Conservation (phyloP, 805 yeast genomes). For the Kregervanrija pseudodelftensis region DNA sequence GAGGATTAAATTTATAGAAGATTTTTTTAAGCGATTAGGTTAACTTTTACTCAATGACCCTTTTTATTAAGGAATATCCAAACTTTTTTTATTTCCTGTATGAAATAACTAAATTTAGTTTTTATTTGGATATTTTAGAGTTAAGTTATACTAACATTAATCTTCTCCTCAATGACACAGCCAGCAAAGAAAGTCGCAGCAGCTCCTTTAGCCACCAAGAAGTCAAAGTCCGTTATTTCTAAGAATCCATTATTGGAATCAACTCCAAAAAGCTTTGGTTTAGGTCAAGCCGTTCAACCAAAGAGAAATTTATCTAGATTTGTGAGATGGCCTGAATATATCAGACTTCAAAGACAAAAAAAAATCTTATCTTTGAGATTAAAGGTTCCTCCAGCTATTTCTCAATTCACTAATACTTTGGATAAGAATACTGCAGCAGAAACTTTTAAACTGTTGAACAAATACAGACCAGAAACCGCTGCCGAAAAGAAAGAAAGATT, state of each 20-base stretch:
- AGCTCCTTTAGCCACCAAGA: constrained; percentile 90
- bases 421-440: constrained; percentile 99
- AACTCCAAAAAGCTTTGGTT: constrained; percentile 89
- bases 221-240: constrained; percentile 39
- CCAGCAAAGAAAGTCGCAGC: constrained; percentile 84
- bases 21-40: constrained; percentile 6
- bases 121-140: constrained; percentile 11
- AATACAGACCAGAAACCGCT: constrained; percentile 97
- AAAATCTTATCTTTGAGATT: constrained; percentile 91
- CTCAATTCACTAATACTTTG: constrained; percentile 92
- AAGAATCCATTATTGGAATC: constrained; percentile 87
- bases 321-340: constrained; percentile 99
- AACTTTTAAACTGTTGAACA: constrained; percentile 95
- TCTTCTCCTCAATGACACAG: constrained; percentile 31
- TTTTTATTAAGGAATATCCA: constrained; percentile 2
- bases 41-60: constrained; percentile 23
- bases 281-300: constrained; percentile 94
- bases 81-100: background rate
- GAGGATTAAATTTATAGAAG: constrained; percentile 18
- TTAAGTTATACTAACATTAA: constrained; percentile 17
- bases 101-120: background rate
- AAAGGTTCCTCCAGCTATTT: constrained; percentile 97
- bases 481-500: constrained; percentile 99
- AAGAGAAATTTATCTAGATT: constrained; percentile 94
- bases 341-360: constrained; percentile 98